Percentiles rank a stretch among this genome's conserved stretches.
Evolutionary conservation across 2,329 filamentous ascomycete genomes (phyloP).

Genomic region (Tolypocladium nubicola): DNA sequence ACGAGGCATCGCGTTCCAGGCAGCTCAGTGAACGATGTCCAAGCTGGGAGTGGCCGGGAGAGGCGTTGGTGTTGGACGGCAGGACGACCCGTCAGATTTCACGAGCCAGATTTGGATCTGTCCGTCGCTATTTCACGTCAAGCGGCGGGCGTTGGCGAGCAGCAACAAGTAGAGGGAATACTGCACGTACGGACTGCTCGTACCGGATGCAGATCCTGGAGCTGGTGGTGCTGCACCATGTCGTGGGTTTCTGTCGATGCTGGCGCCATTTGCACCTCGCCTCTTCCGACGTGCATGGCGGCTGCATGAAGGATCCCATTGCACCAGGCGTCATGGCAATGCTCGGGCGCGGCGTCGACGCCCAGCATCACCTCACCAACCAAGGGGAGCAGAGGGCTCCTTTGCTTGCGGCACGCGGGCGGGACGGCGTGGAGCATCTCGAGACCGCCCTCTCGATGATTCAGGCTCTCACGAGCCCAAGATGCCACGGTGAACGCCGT

Average conservation of each 20-base stretch:
- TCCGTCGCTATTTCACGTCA: background rate
- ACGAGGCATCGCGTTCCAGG: background rate
- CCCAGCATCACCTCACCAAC: background rate
- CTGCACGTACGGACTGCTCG: too few relatives aligned
- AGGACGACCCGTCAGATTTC: background rate
- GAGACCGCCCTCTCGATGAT: background rate
- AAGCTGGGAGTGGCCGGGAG: background rate
- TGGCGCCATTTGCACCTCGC: background rate
- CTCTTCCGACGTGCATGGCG: background rate
- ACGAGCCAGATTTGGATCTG: background rate
- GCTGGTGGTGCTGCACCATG: background rate
- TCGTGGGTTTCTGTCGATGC: background rate
- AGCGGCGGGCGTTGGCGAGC: background rate
- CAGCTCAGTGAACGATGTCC: background rate
- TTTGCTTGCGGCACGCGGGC: background rate
- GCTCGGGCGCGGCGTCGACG: background rate
- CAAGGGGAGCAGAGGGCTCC: background rate
- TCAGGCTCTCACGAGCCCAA: background rate
- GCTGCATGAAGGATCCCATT: background rate
- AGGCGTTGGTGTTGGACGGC: background rate
- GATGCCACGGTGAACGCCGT: background rate
- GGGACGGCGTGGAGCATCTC: background rate
- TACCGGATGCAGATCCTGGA: background rate
- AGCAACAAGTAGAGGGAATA: background rate
- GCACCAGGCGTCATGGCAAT: background rate